phyloP scores from a whole-genome alignment of 2,329 filamentous ascomycete genomes.

The Cladosporium velox region DNA sequence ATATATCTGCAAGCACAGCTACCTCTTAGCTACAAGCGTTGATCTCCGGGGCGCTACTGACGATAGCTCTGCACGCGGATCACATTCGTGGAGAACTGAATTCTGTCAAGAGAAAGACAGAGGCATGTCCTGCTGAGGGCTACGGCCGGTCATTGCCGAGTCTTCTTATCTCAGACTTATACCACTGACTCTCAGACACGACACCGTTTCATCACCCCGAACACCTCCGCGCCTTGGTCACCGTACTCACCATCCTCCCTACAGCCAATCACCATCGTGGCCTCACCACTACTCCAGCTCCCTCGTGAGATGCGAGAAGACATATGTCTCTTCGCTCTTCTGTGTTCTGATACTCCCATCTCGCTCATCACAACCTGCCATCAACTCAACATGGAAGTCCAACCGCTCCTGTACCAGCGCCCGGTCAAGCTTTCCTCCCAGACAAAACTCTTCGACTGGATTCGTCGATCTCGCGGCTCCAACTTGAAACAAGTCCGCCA shows the following conservation, averaged over 20 bases:
- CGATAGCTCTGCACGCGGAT: slow-evolving; percentile 11
- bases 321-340: slow-evolving; percentile 19
- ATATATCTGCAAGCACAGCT: slow-evolving; percentile 17
- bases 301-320: slow-evolving; percentile 23
- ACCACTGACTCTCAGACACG: neutral
- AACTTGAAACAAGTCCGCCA: slow-evolving; percentile 30
- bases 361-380: slow-evolving; percentile 25
- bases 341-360: neutral
- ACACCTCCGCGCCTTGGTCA: slow-evolving; percentile 2
- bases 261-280: slow-evolving; percentile 14
- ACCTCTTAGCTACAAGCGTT: slow-evolving; percentile 5
- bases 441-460: slow-evolving; percentile 32
- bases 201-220: slow-evolving; percentile 7
- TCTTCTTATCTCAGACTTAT: neutral
- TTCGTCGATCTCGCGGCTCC: slow-evolving; percentile 25
- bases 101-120: slow-evolving; percentile 2
- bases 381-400: slow-evolving; percentile 31
- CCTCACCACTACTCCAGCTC: slow-evolving; percentile 20
- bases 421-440: slow-evolving; percentile 31
- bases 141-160: slow-evolving; percentile 17
- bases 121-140: slow-evolving; percentile 1
- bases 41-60: slow-evolving; percentile 14
- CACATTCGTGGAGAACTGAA: neutral
- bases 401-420: slow-evolving; percentile 28
- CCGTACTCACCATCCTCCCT: neutral